phyloP scores from a whole-genome alignment of 2,329 filamentous ascomycete genomes.

The Xylaria sp. region DNA sequence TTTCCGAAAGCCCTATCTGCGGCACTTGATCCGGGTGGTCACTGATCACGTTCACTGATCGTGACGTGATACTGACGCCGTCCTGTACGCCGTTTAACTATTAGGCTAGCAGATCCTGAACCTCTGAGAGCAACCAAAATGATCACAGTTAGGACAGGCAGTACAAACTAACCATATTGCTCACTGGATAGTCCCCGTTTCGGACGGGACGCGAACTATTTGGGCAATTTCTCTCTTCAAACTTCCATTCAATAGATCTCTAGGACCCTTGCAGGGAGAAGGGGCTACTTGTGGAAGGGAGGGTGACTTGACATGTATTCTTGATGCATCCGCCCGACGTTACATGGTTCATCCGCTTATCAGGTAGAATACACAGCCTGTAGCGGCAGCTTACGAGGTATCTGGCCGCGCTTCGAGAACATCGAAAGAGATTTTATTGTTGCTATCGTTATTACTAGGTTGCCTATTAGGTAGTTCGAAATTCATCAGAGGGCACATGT shows the following conservation, averaged over 20 bases:
- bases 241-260: conserved; percentile 8
- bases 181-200: not conserved
- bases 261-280: conserved; percentile 15
- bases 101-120: conserved; percentile 4
- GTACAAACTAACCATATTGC: not conserved
- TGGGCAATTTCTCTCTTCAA: not conserved
- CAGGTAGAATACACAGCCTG: conserved; percentile 10
- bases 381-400: conserved; percentile 10
- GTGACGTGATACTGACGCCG: conserved; percentile 14
- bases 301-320: conserved; percentile 22
- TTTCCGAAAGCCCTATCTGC: conserved; percentile 2
- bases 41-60: conserved; percentile 1
- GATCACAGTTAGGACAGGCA: not conserved
- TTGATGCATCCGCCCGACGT: conserved; percentile 28
- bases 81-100: conserved; percentile 15
- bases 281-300: conserved; percentile 20
- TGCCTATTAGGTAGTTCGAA: no score
- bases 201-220: not conserved
- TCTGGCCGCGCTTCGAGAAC: conserved; percentile 2
- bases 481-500: no score
- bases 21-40: not conserved
- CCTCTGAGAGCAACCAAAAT: not conserved
- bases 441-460: not conserved
- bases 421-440: not conserved
- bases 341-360: conserved; percentile 25